Conservation (phyloP, 1,284 basidiomycete genomes). For the Trichosporon sp. region DNA sequence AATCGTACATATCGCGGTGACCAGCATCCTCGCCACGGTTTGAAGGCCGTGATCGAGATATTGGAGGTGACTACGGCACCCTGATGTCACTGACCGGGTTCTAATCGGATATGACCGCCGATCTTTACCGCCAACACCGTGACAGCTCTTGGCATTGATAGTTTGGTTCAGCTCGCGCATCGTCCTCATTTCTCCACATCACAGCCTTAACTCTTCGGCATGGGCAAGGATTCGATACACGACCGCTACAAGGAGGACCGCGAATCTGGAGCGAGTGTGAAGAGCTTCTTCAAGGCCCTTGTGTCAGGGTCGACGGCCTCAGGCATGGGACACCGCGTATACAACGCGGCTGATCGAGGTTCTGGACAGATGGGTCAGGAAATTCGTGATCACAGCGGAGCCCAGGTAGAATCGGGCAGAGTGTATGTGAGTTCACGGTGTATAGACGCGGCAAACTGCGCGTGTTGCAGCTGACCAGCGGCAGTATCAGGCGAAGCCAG, state of each 20-base stretch:
- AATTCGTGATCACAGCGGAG: not conserved
- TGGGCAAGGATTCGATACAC: constrained; percentile 12
- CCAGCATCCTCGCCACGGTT: too few relatives aligned
- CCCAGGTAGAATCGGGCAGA: not conserved
- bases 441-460: not conserved
- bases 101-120: not conserved
- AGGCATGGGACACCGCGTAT: constrained; percentile 12
- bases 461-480: not conserved
- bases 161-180: not conserved
- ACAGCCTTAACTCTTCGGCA: not conserved
- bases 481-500: constrained; percentile 13
- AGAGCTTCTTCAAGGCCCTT: constrained; percentile 17
- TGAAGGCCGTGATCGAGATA: too few relatives aligned
- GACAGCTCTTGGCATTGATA: not conserved
- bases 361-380: not conserved
- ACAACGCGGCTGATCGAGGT: constrained; percentile 12
- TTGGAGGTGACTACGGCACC: not conserved
- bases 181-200: not conserved
- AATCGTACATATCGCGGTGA: too few relatives aligned
- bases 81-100: not conserved
- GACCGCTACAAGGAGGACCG: constrained; percentile 15
- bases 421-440: constrained; percentile 1
- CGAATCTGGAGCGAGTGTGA: not conserved
- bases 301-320: not conserved
- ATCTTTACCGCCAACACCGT: not conserved